Evolutionary conservation across 306 rosid species (phyloP).

Genomic region (Ochetophila trinervis): DNA sequence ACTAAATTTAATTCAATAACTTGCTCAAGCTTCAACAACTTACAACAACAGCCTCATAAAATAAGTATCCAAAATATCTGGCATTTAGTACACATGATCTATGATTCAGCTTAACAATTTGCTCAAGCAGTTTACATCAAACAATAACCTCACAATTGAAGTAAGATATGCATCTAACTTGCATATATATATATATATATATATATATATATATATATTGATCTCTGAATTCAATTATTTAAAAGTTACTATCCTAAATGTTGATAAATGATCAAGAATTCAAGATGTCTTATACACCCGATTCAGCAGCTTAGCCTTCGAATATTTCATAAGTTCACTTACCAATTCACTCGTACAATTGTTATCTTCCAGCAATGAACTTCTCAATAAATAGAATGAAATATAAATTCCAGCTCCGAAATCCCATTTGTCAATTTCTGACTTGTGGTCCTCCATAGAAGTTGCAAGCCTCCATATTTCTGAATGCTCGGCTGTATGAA

Average conservation of each 20-base stretch:
- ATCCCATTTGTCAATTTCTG: constrained; percentile 98
- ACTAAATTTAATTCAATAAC: constrained; percentile 13
- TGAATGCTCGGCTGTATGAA: constrained; percentile 59
- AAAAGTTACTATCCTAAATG: neutral
- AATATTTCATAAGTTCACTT: constrained; percentile 20
- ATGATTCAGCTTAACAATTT: constrained; percentile 11
- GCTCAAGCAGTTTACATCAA: constrained; percentile 15
- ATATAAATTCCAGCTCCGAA: constrained; percentile 92
- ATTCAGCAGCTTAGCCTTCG: neutral
- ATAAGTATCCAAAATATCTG: no score
- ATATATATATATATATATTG: no score
- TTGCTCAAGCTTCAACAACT: constrained; percentile 13
- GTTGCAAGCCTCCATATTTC: constrained; percentile 84
- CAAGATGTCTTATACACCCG: no score
- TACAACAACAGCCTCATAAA: neutral
- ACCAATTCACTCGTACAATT: constrained; percentile 62
- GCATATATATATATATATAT: no score
- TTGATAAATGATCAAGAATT: neutral
- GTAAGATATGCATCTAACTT: neutral
- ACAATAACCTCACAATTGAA: constrained; percentile 4
- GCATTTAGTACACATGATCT: no score
- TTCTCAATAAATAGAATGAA: constrained; percentile 71
- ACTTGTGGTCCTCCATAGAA: constrained; percentile 82
- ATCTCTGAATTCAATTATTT: neutral
- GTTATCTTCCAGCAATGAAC: constrained; percentile 62